These are phyloP conservation scores for Zangia roseola DNA, from an alignment of 768 basidiomycete genomes.

Conservation along the genomic window DNA sequence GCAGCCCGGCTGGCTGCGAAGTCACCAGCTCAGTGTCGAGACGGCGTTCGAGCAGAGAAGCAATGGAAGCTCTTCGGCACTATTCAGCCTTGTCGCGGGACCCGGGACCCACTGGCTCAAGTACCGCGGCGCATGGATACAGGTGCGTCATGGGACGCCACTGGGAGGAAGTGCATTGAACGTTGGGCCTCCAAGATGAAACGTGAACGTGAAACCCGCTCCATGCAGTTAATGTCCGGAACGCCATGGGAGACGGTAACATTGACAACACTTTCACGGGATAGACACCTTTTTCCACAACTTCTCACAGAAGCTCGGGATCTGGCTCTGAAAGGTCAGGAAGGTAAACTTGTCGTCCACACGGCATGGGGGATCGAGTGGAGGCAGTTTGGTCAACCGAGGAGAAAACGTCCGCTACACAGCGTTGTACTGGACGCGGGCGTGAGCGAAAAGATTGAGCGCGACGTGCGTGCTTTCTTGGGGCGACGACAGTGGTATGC, in stretches of 20 bases:
- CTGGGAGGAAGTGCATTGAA: not conserved
- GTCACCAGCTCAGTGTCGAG: slow-evolving; percentile 94
- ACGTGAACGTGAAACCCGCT: slow-evolving; percentile 90
- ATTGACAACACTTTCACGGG: slow-evolving; percentile 87
- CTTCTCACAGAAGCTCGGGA: slow-evolving; percentile 89
- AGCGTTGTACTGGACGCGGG: slow-evolving; percentile 88
- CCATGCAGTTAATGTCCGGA: slow-evolving; percentile 89
- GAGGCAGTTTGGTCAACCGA: slow-evolving; percentile 91
- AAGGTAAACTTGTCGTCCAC: slow-evolving; percentile 94
- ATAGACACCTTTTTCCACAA: slow-evolving; percentile 74
- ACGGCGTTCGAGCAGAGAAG: slow-evolving; percentile 85
- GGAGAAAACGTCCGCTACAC: slow-evolving; percentile 78
- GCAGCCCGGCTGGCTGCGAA: slow-evolving; percentile 53
- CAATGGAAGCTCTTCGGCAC: slow-evolving; percentile 86
- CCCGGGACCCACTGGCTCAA: slow-evolving; percentile 93
- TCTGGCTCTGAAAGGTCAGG: slow-evolving; percentile 79
- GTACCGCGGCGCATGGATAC: slow-evolving; percentile 93
- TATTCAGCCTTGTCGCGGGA: slow-evolving; percentile 94
- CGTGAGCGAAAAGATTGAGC: slow-evolving; percentile 79
- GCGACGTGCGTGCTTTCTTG: slow-evolving; percentile 81
- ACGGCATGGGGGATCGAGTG: slow-evolving; percentile 97
- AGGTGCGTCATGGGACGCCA: slow-evolving; percentile 47
- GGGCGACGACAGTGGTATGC: slow-evolving; percentile 90
- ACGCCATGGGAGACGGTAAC: slow-evolving; percentile 97
- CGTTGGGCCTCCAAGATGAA: slow-evolving; percentile 63